Evolutionary conservation across 495 filamentous ascomycete genomes (phyloP), one percentile per base, ranked within the genome.

Genomic region (Paragyromitra xinjiangensis): DNA sequence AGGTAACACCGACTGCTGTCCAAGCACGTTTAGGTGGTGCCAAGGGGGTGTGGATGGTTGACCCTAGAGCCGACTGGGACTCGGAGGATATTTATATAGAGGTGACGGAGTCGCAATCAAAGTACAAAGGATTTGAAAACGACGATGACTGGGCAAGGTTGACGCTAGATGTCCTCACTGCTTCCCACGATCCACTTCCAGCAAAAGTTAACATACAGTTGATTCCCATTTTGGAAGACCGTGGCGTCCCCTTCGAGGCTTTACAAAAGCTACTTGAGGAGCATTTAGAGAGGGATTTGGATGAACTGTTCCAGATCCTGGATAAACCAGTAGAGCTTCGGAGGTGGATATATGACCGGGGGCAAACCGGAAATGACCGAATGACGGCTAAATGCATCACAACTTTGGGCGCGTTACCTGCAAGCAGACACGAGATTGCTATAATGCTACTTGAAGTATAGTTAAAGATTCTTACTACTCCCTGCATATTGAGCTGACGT

Each of bases 1-100:
- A 85, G 3, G 85, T 86, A 51, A 86, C 91, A 0, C 93, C 94
- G 0, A 91, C 91, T 69, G 89, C 87, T 6, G 91, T 96, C 64
- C 95, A 98, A 84, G 95, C 86, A 11, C 87, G 95, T 51, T 90
- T 98, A 73, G 92, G 90, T 2, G 90, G 92, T 6, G 92, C 93
- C 0, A 98, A 98, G 83, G 95, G 95, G 2, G 84, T 98, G 51
- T 98, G 95, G 94, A 89, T 94, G 84, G 86, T 95, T 6, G 85
- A 87, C 71, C 81, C 82, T 3, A 77, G 68, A 7, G 80, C 83
- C 42, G 81, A 85, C 0, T 84, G 64, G 50, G 34, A 64, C 22
- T 77, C 74, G 0, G 64, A 81, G 12, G 81, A 73, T 6, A 48
- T 87, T 8, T 97, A 92, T 91, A 93, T 98, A 68, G 89, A 93